Percentiles rank a stretch among this genome's conserved stretches.
Evolutionary conservation across 208 protist species (phyloP).

Genomic region (Herpetomonas samuelpessoai): DNA sequence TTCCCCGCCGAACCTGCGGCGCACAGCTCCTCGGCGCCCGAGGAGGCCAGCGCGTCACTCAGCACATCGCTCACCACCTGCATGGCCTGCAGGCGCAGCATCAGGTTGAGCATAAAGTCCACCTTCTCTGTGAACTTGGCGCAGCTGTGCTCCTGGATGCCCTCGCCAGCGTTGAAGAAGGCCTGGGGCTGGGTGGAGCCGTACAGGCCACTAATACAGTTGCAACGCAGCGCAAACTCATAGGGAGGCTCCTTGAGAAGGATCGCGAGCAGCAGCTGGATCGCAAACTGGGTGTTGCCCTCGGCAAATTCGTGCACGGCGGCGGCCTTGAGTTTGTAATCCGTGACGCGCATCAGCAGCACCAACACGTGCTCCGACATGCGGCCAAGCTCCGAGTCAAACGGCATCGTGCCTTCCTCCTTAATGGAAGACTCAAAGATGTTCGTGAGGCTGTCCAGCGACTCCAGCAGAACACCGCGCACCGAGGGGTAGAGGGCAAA

Average conservation of each 20-base stretch:
- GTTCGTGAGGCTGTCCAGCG: constrained; percentile 71
- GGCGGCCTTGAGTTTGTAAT: constrained; percentile 87
- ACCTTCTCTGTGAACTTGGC: constrained; percentile 88
- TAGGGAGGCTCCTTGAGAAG: constrained; percentile 91
- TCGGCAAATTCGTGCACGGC: constrained; percentile 90
- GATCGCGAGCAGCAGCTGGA: constrained; percentile 90
- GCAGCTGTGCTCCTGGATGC: constrained; percentile 78
- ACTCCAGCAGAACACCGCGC: constrained; percentile 62
- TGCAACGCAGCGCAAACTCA: constrained; percentile 86
- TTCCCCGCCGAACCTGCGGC: too few relatives aligned
- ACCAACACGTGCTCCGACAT: constrained; percentile 92
- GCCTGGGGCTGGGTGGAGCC: constrained; percentile 91
- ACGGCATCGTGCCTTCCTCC: constrained; percentile 79
- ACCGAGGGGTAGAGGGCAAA: constrained; percentile 76
- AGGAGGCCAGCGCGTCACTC: constrained; percentile 43
- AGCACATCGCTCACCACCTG: constrained; percentile 87
- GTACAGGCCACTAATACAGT: constrained; percentile 83
- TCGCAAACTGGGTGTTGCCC: constrained; percentile 87
- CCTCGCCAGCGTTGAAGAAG: constrained; percentile 68
- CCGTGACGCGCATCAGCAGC: constrained; percentile 86
- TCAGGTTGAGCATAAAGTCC: constrained; percentile 79
- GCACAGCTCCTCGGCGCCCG: constrained; percentile 8
- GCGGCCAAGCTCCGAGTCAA: constrained; percentile 89
- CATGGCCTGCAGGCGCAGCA: constrained; percentile 82
- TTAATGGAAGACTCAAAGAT: constrained; percentile 88